Base-by-base conservation (phyloP, 345 rosid genomes). In the Populus deltoides region DNA sequence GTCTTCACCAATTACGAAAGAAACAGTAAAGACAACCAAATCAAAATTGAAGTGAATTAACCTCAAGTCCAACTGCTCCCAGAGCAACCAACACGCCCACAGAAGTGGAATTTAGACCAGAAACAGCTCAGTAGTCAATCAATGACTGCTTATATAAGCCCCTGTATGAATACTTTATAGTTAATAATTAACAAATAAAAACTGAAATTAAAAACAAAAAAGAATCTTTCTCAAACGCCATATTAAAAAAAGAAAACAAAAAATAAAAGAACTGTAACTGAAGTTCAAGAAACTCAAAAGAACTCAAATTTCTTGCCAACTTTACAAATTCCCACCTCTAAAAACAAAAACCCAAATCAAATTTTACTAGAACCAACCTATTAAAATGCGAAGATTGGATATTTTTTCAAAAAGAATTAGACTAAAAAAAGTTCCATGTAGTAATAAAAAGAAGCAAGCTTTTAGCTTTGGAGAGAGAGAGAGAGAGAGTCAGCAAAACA, bases 301-400 rank as follows among this genome's bases (percentile, higher is more conserved):
- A 68, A 36, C 11, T 35, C 66, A 22, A 18, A 31, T 31, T 22
- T 24, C 53, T 76, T 68, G 36, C 57, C 33, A 38, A 31, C 36
- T 49, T 11, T 9, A 76, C 66, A 66, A 76, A 76, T 22, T 7
- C 66, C 71, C 72, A 53, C 49, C 27, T 66, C 72, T 9, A 53
- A 68, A 53, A 76, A 68, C n/a, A 68, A 66, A 75, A 76, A 57
- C 62, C 75, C 75, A 70, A 27, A 70, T 70, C 75, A 70, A 77
- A 61, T 39, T 41, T 43, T 27, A 59, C 20, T 18, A 59, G 49
- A 70, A 61, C 36, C 41, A 70, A 39, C 59, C 8, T n/a, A 57
- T 41, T 41, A 70, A 17, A 77, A 68, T 41, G 29, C 36, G 24
- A 76, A 53, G 20, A 75, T 2, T 15, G 29, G 55, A 41, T 36